These are phyloP conservation scores for Pichia sp. DNA, from an alignment of 1,139 yeast species.

Conservation along the genomic window DNA sequence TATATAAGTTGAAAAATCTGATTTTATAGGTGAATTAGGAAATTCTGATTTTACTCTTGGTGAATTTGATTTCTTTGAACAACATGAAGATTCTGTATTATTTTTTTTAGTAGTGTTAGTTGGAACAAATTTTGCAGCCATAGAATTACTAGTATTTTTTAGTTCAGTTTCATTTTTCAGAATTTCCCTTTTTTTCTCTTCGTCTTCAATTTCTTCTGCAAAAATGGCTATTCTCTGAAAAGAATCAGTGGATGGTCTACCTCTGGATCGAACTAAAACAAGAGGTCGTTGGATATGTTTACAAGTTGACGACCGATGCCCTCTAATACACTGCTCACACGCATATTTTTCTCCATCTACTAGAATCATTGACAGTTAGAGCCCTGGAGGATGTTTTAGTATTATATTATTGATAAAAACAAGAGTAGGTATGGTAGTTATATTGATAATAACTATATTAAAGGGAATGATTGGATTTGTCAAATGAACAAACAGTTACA, in stretches of 20 bases:
- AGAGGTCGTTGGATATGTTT: conserved; percentile 73
- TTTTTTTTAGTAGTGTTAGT: no score
- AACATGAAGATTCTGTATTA: background rate
- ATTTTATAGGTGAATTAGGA: background rate
- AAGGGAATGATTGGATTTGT: no score
- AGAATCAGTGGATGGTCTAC: conserved; percentile 60
- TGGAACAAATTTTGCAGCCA: conserved; percentile 5
- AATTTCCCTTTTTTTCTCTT: conserved; percentile 4
- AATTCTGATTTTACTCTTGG: background rate
- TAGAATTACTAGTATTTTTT: conserved; percentile 2
- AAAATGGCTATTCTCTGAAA: conserved; percentile 53
- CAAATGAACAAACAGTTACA: background rate
- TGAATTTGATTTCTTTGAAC: background rate
- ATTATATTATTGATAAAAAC: background rate
- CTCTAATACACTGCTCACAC: conserved; percentile 86
- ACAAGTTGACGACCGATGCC: conserved; percentile 86
- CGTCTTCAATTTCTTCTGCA: conserved; percentile 36
- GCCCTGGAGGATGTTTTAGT: background rate
- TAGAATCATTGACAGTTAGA: conserved; percentile 47
- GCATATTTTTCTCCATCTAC: conserved; percentile 83
- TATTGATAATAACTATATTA: no score
- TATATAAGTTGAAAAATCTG: background rate
- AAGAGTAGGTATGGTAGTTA: background rate
- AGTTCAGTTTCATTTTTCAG: conserved; percentile 4
- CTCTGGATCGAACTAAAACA: conserved; percentile 81